phyloP scores from a whole-genome alignment of 805 yeast species.

The Myxozyma kluyveri region DNA sequence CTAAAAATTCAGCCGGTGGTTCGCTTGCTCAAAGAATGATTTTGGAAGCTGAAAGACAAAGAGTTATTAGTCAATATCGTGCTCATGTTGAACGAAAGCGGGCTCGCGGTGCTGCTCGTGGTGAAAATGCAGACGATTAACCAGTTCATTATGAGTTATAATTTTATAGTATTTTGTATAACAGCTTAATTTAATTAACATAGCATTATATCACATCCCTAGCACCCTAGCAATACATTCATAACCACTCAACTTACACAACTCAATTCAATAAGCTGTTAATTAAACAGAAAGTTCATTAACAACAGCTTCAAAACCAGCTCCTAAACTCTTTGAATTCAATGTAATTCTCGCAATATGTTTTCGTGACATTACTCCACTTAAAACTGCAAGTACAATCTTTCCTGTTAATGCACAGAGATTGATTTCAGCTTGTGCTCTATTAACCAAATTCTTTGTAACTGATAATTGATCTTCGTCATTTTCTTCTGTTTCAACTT shows the following conservation, averaged over 20 bases:
- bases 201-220: neutral
- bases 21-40: slow-evolving; percentile 40
- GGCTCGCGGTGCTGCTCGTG: too few species aligned
- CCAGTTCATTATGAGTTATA: neutral
- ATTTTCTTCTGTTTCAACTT: slow-evolving; percentile 4
- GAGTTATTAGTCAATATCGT: slow-evolving; percentile 40
- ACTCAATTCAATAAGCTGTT: neutral
- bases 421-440: slow-evolving; percentile 11
- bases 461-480: slow-evolving; percentile 13
- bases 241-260: neutral
- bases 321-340: slow-evolving; percentile 17
- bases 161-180: neutral
- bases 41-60: slow-evolving; percentile 41
- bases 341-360: slow-evolving; percentile 3
- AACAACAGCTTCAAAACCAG: slow-evolving; percentile 14
- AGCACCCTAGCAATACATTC: too few species aligned
- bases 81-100: slow-evolving; percentile 31
- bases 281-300: slow-evolving; percentile 9
- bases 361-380: slow-evolving; percentile 8
- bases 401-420: slow-evolving; percentile 24
- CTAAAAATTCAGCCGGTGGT: slow-evolving; percentile 40
- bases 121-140: too few species aligned
- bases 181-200: neutral
- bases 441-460: slow-evolving; percentile 2
- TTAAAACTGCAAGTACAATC: slow-evolving; percentile 17